Base-by-base conservation (phyloP, 2,329 filamentous ascomycete genomes). In the Paraconiothyrium brasiliense region DNA sequence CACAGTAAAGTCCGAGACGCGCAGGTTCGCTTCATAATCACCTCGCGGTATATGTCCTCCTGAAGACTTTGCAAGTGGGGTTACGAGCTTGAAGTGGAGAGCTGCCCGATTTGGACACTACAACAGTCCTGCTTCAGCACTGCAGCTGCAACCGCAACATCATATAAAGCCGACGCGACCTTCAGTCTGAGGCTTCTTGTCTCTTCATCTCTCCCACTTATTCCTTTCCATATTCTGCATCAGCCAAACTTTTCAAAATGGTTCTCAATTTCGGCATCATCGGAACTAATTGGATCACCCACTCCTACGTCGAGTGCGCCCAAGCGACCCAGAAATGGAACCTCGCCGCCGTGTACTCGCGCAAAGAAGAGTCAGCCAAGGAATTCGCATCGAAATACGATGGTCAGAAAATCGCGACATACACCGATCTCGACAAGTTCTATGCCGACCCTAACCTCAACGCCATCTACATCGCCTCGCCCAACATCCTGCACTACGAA, bases 281-380 rank as follows among this genome's bases (percentile, higher is more conserved):
- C 60, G 82, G 82, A 66, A 83, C 81, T 22, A 76, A 74, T 70
- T 84, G 83, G 83, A 84, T 84, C 69, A 84, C 82, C 3, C 79
- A 81, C 64, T 82, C 81, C 10, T 84, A 79, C 72, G 78, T 84
- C 68, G 67, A 74, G 14, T 78, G 76, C 22, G 80, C 82, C 13
- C 76, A 81, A 34, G 76, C 81, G 41, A 81, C 81, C 2, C 69
- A 71, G 22, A 74, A 78, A 73, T 84, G 80, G 79, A 74, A 75
- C 39, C 79, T 84, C 32, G 64, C 72, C 7, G 79, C 82, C 49
- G 80, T 84, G 51, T 84, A 83, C 75, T 84, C 82, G 4, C 80
- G 83, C 60, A 80, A 72, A 32, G 70, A 75, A 64, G 78, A 81
- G 5, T 78, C 80, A 4, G 82, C 81, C 22, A 69, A 76, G 41